These are phyloP conservation scores for Gossypium anomalum DNA, from an alignment of 345 rosid genomes.

Conservation along the genomic window DNA sequence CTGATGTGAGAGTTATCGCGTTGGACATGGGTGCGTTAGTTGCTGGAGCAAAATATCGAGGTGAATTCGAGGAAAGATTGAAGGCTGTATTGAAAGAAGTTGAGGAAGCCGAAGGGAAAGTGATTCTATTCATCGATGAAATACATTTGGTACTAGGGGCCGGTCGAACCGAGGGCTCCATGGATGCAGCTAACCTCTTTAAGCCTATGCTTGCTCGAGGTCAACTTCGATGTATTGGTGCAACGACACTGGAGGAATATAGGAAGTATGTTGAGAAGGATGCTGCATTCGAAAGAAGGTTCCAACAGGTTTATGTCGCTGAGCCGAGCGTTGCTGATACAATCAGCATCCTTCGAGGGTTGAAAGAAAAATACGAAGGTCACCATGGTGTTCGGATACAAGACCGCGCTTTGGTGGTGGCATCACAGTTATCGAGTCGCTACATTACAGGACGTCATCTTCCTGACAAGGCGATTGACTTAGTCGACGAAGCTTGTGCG, in stretches of 20 bases:
- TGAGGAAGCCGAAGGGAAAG: constrained; percentile 91
- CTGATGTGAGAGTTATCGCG: constrained; percentile 80
- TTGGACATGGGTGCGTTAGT: constrained; percentile 86
- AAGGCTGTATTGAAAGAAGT: constrained; percentile 90
- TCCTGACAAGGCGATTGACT: constrained; percentile 90
- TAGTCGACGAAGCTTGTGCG: constrained; percentile 93
- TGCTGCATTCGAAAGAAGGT: constrained; percentile 90
- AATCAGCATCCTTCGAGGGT: constrained; percentile 79
- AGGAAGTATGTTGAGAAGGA: constrained; percentile 96
- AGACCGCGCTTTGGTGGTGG: constrained; percentile 77
- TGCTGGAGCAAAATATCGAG: constrained; percentile 83
- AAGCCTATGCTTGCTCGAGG: constrained; percentile 98
- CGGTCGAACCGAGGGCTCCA: constrained; percentile 81
- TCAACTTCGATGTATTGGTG: constrained; percentile 89
- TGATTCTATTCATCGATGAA: constrained; percentile 88
- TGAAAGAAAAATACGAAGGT: constrained; percentile 84
- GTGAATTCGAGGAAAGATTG: constrained; percentile 83
- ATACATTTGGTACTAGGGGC: constrained; percentile 97
- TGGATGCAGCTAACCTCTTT: constrained; percentile 95
- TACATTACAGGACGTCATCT: constrained; percentile 94
- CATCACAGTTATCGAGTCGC: constrained; percentile 85
- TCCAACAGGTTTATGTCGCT: constrained; percentile 87
- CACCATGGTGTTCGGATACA: constrained; percentile 91
- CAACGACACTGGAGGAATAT: constrained; percentile 91
- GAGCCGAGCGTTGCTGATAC: constrained; percentile 89